Percentiles rank a stretch among this genome's conserved stretches.
Evolutionary conservation across 768 basidiomycete species (phyloP).

Genomic region (Harrya chromipes): DNA sequence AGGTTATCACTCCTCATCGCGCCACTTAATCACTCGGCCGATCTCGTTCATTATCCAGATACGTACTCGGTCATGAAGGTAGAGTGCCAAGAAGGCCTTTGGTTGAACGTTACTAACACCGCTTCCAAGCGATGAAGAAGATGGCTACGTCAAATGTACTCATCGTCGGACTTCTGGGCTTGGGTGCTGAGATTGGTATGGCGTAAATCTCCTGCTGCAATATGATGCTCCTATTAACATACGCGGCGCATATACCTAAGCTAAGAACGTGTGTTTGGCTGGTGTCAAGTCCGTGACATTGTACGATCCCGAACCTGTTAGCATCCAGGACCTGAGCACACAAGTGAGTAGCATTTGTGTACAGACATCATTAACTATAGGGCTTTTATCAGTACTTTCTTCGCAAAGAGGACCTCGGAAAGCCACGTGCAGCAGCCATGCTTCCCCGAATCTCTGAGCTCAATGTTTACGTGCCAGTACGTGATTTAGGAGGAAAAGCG

Average conservation of each 20-base stretch:
- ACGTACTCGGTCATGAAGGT: conserved; percentile 98
- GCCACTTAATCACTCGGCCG: conserved; percentile 12
- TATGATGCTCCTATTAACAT: conserved; percentile 11
- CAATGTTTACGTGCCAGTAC: conserved; percentile 94
- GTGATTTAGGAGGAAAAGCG: conserved; percentile 71
- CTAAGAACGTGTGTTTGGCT: conserved; percentile 92
- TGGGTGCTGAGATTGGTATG: conserved; percentile 94
- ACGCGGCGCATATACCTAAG: conserved; percentile 30
- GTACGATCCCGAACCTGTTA: conserved; percentile 88
- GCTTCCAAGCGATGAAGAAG: conserved; percentile 90
- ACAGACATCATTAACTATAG: conserved; percentile 7
- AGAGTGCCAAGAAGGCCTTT: neutral
- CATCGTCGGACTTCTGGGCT: conserved; percentile 85
- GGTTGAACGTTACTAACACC: conserved; percentile 15
- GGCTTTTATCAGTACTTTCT: conserved; percentile 77
- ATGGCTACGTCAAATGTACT: conserved; percentile 97
- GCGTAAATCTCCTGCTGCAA: conserved; percentile 1
- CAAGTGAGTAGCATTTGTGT: conserved; percentile 53
- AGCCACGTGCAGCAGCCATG: conserved; percentile 81
- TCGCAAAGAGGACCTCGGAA: conserved; percentile 81
- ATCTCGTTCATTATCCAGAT: conserved; percentile 45
- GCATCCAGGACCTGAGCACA: conserved; percentile 86
- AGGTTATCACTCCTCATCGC: conserved; percentile 13
- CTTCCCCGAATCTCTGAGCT: conserved; percentile 89
- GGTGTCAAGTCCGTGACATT: conserved; percentile 97